These are phyloP conservation scores for Aureobasidium zeae DNA, from an alignment of 2,329 filamentous ascomycete genomes.

Conservation along the genomic window DNA sequence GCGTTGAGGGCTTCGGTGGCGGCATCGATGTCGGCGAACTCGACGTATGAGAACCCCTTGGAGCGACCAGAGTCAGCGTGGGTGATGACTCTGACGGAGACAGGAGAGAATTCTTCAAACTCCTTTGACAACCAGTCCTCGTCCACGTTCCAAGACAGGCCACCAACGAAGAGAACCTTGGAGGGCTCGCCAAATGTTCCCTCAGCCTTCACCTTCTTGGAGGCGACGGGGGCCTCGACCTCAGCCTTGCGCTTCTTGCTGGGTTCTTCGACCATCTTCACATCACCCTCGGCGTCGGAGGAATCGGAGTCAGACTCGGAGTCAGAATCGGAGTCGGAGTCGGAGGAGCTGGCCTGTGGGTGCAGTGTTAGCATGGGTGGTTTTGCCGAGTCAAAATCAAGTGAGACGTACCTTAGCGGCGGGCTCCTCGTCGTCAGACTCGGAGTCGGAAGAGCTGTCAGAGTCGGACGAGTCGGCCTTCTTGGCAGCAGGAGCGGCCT, in stretches of 20 bases:
- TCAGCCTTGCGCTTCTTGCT: conserved; percentile 30
- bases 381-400: too few relatives aligned
- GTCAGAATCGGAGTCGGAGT: conserved; percentile 19
- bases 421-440: conserved; percentile 26
- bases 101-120: conserved; percentile 69
- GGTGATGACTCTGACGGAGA: conserved; percentile 68
- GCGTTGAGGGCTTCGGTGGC: conserved; percentile 63
- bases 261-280: conserved; percentile 34
- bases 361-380: not conserved
- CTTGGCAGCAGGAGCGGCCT: conserved; percentile 28
- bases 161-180: conserved; percentile 77
- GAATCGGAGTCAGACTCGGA: conserved; percentile 22
- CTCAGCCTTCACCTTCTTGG: conserved; percentile 41
- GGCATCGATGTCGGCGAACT: conserved; percentile 61
- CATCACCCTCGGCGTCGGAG: conserved; percentile 31
- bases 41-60: conserved; percentile 87
- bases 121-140: conserved; percentile 72
- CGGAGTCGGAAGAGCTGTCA: conserved; percentile 18
- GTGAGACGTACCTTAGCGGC: conserved; percentile 24
- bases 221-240: conserved; percentile 42
- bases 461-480: conserved; percentile 24
- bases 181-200: conserved; percentile 33
- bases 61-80: conserved; percentile 73
- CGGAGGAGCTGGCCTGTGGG: conserved; percentile 14
- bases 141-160: conserved; percentile 83